phyloP scores from a whole-genome alignment of 495 filamentous ascomycete species.

The Talaromyces adpressus region DNA sequence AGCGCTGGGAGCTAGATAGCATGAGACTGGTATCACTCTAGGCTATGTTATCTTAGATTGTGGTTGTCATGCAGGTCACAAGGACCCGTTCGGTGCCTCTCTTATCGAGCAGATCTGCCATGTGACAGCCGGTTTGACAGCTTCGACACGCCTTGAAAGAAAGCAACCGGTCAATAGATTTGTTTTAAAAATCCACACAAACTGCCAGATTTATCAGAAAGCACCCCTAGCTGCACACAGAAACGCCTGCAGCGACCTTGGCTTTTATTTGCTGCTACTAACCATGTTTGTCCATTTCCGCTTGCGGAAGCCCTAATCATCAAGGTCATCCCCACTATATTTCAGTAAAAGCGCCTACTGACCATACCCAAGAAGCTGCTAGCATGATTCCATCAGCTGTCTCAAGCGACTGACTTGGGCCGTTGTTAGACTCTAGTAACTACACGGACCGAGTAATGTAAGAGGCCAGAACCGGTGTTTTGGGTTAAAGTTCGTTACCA shows the following conservation, averaged over 20 bases:
- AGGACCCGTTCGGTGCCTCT: not conserved
- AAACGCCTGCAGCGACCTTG: not conserved
- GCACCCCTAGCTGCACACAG: not conserved
- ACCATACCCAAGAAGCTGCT: not conserved
- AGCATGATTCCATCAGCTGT: conserved; percentile 3
- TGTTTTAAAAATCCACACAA: not conserved
- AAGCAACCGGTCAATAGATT: not conserved
- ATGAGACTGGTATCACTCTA: not conserved
- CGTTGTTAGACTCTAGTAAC: not conserved
- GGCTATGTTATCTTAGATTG: not conserved
- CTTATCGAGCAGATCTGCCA: not conserved
- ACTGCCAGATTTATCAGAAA: not conserved
- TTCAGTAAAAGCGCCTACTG: not conserved
- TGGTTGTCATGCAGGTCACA: not conserved
- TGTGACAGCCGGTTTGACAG: not conserved
- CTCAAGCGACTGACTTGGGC: not conserved
- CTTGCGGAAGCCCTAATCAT: not conserved
- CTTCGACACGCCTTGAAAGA: not conserved
- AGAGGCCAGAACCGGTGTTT: not conserved
- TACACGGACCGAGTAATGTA: not conserved
- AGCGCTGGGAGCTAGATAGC: too few species aligned
- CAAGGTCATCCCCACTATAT: not conserved
- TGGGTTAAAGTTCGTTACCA: not conserved
- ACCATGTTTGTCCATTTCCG: not conserved
- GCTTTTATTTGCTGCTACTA: not conserved